Conservation (phyloP, 495 filamentous ascomycete genomes). For the Sphaerosporella brunnea region DNA sequence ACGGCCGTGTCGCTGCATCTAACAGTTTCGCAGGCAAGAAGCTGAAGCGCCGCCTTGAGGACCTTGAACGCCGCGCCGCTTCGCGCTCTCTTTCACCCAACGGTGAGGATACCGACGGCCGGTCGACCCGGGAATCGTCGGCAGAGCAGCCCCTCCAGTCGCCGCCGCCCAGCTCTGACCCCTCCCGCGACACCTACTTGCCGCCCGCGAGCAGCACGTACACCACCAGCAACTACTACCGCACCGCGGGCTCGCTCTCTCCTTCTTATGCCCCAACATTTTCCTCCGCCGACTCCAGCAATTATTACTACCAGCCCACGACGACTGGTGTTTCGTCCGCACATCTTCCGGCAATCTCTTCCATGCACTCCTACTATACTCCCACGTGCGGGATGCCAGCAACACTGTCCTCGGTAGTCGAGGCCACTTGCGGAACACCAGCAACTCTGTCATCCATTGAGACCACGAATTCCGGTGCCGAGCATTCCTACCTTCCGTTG, state of each 20-base stretch:
- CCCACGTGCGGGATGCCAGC: slow-evolving; percentile 17
- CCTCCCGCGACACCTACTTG: slow-evolving; percentile 21
- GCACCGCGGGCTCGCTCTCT: slow-evolving; percentile 18
- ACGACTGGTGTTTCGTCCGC: slow-evolving; percentile 22
- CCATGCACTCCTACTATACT: slow-evolving; percentile 10
- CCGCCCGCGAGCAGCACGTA: slow-evolving; percentile 17
- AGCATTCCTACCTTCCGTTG: slow-evolving; percentile 49
- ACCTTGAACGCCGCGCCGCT: slow-evolving; percentile 80
- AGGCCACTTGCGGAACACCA: slow-evolving; percentile 40
- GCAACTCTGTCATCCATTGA: no score
- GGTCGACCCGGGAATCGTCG: slow-evolving; percentile 30
- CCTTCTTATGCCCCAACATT: slow-evolving; percentile 19
- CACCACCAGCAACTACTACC: slow-evolving; percentile 24
- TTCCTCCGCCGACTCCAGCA: slow-evolving; percentile 7
- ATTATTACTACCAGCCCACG: slow-evolving; percentile 18
- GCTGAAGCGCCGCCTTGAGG: slow-evolving; percentile 91
- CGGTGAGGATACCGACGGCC: slow-evolving; percentile 27
- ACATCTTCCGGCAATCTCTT: slow-evolving; percentile 31
- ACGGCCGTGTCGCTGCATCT: slow-evolving; percentile 6
- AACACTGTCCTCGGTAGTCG: slow-evolving; percentile 20
- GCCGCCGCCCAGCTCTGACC: slow-evolving; percentile 26
- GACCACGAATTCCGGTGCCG: slow-evolving; percentile 44
- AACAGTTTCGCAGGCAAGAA: slow-evolving; percentile 60
- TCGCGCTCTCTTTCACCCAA: slow-evolving; percentile 44
- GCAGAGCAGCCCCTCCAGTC: slow-evolving; percentile 44